A percentile compares a stretch with the other conserved stretches of the same genome.
phyloP scores from a whole-genome alignment of 148 eudicot species.

The Fagopyrum homotropicum region DNA sequence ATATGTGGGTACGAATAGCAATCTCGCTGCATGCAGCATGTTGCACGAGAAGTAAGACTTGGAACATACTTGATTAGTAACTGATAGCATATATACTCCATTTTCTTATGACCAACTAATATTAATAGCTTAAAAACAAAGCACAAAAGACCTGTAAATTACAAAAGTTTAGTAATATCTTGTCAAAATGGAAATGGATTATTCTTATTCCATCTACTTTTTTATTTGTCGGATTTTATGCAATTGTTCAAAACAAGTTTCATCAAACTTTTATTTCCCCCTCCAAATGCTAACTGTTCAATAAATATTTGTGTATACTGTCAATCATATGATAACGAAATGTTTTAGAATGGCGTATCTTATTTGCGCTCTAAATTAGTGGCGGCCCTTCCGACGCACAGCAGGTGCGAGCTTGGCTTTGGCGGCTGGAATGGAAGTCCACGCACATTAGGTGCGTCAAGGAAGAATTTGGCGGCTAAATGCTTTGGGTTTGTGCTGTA shows the following conservation, averaged over 20 bases:
- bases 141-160: neutral
- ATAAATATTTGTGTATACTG: neutral
- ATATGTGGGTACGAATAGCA: too few species aligned
- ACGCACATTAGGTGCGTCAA: too few species aligned
- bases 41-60: neutral
- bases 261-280: neutral
- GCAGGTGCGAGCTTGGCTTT: too few species aligned
- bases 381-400: too few species aligned
- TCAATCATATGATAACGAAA: neutral
- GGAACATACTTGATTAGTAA: neutral
- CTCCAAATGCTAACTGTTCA: neutral
- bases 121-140: constrained; percentile 1
- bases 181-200: neutral
- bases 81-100: too few species aligned
- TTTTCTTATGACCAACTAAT: neutral
- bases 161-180: neutral
- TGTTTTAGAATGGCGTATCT: too few species aligned
- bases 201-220: constrained; percentile 4
- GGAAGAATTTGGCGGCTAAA: too few species aligned
- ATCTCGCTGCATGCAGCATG: too few species aligned
- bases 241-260: neutral
- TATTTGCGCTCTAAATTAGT: too few species aligned
- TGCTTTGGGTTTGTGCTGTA: too few species aligned
- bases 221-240: neutral
- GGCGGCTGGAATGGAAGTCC: too few species aligned